A percentile compares a stretch with the other conserved stretches of the same genome.
Conservation (phyloP, 2,329 filamentous ascomycete species). For the Juglanconis oblonga region DNA sequence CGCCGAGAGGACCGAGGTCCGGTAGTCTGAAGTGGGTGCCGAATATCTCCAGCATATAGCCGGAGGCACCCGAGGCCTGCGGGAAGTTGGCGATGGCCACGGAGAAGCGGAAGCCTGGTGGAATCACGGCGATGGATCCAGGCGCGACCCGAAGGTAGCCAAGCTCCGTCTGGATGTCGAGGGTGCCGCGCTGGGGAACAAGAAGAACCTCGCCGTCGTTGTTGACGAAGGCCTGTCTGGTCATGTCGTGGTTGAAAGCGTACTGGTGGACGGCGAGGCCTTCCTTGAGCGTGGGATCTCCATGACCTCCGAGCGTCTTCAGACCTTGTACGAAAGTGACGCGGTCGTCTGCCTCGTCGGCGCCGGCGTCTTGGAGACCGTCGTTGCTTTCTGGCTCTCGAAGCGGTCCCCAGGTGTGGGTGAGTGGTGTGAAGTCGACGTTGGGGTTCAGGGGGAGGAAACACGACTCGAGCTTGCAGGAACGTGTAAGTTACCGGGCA, state of each 20-base stretch:
- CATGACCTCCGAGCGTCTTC: constrained; percentile 46
- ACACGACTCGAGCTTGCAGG: constrained; percentile 18
- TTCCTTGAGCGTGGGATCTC: constrained; percentile 47
- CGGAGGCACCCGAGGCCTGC: constrained; percentile 26
- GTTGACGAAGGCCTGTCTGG: constrained; percentile 42
- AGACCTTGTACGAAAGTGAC: constrained; percentile 41
- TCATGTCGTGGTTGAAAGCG: constrained; percentile 44
- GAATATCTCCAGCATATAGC: constrained; percentile 61
- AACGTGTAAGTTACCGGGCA: constrained; percentile 4
- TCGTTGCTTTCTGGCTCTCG: background rate
- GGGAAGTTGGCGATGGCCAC: constrained; percentile 53
- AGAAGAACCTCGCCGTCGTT: constrained; percentile 66
- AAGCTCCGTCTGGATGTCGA: constrained; percentile 66
- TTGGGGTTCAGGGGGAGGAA: constrained; percentile 22
- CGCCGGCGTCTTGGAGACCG: background rate
- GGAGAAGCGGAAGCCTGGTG: constrained; percentile 60
- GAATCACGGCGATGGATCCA: constrained; percentile 63
- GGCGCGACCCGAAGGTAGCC: constrained; percentile 57
- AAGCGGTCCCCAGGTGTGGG: constrained; percentile 22
- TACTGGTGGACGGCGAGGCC: constrained; percentile 49
- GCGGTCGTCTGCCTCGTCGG: background rate
- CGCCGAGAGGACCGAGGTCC: constrained; percentile 63
- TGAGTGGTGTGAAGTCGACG: constrained; percentile 21
- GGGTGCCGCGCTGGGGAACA: constrained; percentile 57
- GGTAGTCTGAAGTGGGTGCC: constrained; percentile 61